A percentile compares a stretch with the other conserved stretches of the same genome.
Conservation (phyloP, 108 stramenopile genomes). For the Hondaea fermentalgiana region DNA sequence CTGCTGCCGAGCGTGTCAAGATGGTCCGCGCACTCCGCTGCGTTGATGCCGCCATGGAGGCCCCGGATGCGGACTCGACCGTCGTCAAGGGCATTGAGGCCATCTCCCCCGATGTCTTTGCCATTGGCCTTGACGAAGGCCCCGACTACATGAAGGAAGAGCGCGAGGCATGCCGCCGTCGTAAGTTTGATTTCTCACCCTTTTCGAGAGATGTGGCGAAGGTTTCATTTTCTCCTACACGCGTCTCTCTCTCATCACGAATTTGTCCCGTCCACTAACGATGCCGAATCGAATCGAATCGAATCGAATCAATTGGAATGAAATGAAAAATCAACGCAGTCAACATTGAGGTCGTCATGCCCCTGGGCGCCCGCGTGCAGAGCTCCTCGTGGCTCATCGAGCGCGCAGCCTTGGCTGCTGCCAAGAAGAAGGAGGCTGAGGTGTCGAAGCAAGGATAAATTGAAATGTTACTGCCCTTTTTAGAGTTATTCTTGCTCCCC, state of each 20-base stretch:
- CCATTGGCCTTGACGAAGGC: slow-evolving; percentile 20
- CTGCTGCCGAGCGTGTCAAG: not conserved
- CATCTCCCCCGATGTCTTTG: not conserved
- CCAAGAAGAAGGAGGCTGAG: not conserved
- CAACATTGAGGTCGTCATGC: not conserved
- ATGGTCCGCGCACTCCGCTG: slow-evolving; percentile 10
- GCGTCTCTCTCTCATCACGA: too few species aligned
- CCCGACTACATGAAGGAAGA: slow-evolving; percentile 19
- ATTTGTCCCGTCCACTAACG: too few species aligned
- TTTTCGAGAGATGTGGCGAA: not conserved
- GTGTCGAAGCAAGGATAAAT: not conserved
- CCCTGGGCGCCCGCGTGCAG: slow-evolving; percentile 6
- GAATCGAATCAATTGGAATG: not conserved
- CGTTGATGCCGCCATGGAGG: not conserved
- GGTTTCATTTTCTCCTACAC: too few species aligned
- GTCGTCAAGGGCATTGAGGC: not conserved
- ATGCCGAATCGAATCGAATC: too few species aligned
- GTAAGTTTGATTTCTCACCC: not conserved
- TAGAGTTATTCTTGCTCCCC: too few species aligned
- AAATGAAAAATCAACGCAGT: not conserved
- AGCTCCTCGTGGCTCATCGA: not conserved
- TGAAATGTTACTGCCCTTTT: not conserved
- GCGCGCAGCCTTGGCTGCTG: not conserved
- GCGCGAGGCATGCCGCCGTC: not conserved
- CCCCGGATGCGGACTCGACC: not conserved